phyloP scores from a whole-genome alignment of 768 basidiomycete species.

The Infundibulicybe gibba region DNA sequence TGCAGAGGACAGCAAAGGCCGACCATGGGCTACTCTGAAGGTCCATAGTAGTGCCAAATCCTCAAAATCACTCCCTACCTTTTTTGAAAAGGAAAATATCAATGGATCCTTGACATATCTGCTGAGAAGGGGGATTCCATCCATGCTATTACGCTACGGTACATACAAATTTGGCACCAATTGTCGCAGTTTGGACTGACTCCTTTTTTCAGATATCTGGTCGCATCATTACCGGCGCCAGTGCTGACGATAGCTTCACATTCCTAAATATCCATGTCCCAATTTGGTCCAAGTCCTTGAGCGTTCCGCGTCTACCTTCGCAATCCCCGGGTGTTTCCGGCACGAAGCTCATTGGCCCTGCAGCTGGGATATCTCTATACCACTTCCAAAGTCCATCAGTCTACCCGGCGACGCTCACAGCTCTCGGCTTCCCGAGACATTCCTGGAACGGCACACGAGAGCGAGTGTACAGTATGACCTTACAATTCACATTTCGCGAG shows the following conservation, averaged over 20 bases:
- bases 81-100: slow-evolving; percentile 53
- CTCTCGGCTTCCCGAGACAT: slow-evolving; percentile 48
- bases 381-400: slow-evolving; percentile 39
- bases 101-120: slow-evolving; percentile 38
- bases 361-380: slow-evolving; percentile 45
- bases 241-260: slow-evolving; percentile 35
- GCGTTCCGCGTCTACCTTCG: slow-evolving; percentile 36
- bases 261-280: slow-evolving; percentile 41
- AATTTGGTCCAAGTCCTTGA: slow-evolving; percentile 45
- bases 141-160: slow-evolving; percentile 43
- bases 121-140: slow-evolving; percentile 52
- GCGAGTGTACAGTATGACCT: slow-evolving; percentile 52
- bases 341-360: slow-evolving; percentile 44
- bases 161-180: slow-evolving; percentile 9
- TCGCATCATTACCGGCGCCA: slow-evolving; percentile 46
- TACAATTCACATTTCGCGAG: slow-evolving; percentile 39
- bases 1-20: slow-evolving; percentile 35
- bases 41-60: slow-evolving; percentile 51
- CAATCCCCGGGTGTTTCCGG: slow-evolving; percentile 34
- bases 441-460: slow-evolving; percentile 43
- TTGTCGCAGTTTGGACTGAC: background rate
- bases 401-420: slow-evolving; percentile 33
- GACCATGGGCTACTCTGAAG: slow-evolving; percentile 41
- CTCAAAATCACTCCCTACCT: slow-evolving; percentile 45
- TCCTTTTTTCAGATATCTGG: slow-evolving; percentile 38